Evolutionary conservation across 352 stramenopile genomes (phyloP).

Genomic region (Globisporangium uncinulatum): DNA sequence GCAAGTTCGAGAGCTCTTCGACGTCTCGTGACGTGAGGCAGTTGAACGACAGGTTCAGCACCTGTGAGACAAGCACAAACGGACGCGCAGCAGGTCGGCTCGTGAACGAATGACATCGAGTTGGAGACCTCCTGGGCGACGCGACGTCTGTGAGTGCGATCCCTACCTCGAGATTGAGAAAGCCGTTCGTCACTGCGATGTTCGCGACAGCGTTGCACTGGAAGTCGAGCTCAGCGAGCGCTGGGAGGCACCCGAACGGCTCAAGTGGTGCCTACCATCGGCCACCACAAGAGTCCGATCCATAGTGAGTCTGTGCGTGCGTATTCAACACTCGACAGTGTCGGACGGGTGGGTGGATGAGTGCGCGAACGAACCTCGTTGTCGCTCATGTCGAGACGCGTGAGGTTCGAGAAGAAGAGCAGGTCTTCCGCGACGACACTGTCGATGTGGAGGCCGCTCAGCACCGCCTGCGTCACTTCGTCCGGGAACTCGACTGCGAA

Average conservation of each 20-base stretch:
- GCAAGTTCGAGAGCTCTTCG: slow-evolving; percentile 62
- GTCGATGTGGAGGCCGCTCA: slow-evolving; percentile 56
- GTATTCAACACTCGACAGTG: too few relatives aligned
- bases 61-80: slow-evolving; percentile 14
- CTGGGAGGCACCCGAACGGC: slow-evolving; percentile 57
- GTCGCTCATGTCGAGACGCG: slow-evolving; percentile 74
- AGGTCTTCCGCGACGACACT: slow-evolving; percentile 66
- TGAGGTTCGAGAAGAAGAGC: slow-evolving; percentile 73
- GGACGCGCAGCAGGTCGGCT: too few relatives aligned
- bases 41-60: slow-evolving; percentile 80
- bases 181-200: slow-evolving; percentile 40
- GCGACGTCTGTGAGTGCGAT: not conserved
- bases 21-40: slow-evolving; percentile 56
- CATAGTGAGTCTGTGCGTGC: not conserved
- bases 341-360: too few relatives aligned
- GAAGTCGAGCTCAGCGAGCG: slow-evolving; percentile 66
- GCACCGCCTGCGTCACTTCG: slow-evolving; percentile 53
- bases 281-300: not conserved
- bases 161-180: slow-evolving; percentile 55
- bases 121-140: not conserved
- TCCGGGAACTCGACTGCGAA: slow-evolving; percentile 73
- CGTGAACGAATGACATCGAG: too few relatives aligned
- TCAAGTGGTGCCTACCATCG: slow-evolving; percentile 40
- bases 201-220: slow-evolving; percentile 72
- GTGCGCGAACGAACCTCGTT: slow-evolving; percentile 45